phyloP scores from a whole-genome alignment of 2,329 filamentous ascomycete genomes.

The Mycosphaerelloides madeirae region DNA sequence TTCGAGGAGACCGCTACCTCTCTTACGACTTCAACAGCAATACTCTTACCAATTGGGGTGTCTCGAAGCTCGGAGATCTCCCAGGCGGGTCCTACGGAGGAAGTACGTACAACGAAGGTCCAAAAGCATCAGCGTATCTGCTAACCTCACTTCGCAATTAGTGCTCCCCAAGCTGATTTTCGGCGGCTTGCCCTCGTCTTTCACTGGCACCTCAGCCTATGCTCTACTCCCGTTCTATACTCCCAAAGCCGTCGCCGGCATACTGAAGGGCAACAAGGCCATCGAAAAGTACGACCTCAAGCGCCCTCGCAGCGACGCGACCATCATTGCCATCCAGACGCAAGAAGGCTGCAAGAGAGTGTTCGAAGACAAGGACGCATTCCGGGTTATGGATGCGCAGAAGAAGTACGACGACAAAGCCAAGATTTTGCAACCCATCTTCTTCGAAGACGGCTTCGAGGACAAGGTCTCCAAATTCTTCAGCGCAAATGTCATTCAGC shows the following conservation, averaged over 20 bases:
- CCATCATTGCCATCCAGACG: conserved; percentile 47
- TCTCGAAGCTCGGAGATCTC: conserved; percentile 38
- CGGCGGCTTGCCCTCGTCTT: conserved; percentile 44
- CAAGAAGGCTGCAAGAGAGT: conserved; percentile 48
- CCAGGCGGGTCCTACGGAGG: conserved; percentile 42
- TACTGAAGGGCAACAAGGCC: conserved; percentile 45
- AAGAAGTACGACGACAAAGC: conserved; percentile 39
- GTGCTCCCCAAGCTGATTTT: conserved; percentile 43
- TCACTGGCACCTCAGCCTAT: conserved; percentile 47
- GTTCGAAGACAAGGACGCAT: conserved; percentile 47
- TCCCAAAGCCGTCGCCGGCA: conserved; percentile 44
- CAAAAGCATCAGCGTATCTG: not conserved
- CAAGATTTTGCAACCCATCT: conserved; percentile 42
- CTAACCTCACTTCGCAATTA: not conserved
- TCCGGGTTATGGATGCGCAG: conserved; percentile 42
- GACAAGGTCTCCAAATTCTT: conserved; percentile 42
- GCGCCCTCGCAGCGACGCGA: conserved; percentile 32
- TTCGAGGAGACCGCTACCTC: conserved; percentile 45
- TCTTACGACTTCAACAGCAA: conserved; percentile 47
- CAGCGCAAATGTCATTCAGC: conserved; percentile 38
- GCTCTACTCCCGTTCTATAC: conserved; percentile 50
- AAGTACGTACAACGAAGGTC: not conserved
- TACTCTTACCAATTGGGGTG: conserved; percentile 49
- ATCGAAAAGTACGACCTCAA: conserved; percentile 45
- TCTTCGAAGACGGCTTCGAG: conserved; percentile 44